Evolutionary conservation across 495 filamentous ascomycete species (phyloP).

Genomic region (Friedmanniomyces simplex): DNA sequence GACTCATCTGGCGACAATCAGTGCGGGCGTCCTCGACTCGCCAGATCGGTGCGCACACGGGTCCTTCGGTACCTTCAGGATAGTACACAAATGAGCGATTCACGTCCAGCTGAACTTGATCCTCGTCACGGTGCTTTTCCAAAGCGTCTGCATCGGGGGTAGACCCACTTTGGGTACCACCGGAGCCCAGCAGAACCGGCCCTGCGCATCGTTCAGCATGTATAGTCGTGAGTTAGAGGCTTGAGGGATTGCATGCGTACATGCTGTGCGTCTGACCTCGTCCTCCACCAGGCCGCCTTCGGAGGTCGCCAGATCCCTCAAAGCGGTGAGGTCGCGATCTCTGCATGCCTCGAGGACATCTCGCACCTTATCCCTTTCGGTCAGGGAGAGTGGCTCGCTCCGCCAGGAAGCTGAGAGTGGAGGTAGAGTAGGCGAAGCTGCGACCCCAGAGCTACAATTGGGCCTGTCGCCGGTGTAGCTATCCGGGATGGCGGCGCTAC

Average conservation of each 20-base stretch:
- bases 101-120: constrained; percentile 83
- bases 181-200: constrained; percentile 63
- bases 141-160: not conserved
- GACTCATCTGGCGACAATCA: constrained; percentile 29
- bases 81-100: constrained; percentile 97
- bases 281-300: constrained; percentile 71
- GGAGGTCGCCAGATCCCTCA: constrained; percentile 59
- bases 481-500: not conserved
- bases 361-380: constrained; percentile 6
- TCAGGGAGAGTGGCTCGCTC: constrained; percentile 20
- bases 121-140: constrained; percentile 67
- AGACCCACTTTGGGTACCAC: constrained; percentile 19
- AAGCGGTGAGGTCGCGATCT: constrained; percentile 47
- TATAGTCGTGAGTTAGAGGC: not conserved
- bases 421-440: not conserved
- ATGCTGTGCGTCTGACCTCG: constrained; percentile 67
- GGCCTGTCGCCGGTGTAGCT: not conserved
- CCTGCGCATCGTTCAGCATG: constrained; percentile 38
- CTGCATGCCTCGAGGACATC: constrained; percentile 59
- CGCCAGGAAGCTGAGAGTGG: constrained; percentile 27
- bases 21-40: not conserved
- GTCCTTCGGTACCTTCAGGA: constrained; percentile 52
- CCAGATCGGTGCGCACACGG: not conserved
- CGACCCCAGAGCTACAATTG: too few species aligned
- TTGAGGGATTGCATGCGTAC: constrained; percentile 43